phyloP scores from a whole-genome alignment of 2,329 filamentous ascomycete genomes.

The Fusarium abutilonis region DNA sequence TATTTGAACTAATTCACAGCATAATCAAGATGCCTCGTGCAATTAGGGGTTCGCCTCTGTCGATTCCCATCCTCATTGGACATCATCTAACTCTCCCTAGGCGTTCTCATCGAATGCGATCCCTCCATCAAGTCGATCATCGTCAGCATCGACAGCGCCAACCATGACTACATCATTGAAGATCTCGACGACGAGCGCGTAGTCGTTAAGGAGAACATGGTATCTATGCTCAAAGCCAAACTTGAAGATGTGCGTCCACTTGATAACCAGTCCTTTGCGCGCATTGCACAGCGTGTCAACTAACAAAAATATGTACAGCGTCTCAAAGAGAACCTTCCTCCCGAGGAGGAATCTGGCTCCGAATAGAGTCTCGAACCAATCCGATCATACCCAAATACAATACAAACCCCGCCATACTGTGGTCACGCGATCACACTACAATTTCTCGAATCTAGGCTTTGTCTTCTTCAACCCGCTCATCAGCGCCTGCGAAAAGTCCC shows the following conservation, averaged over 20 bases:
- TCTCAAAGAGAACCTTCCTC: slow-evolving; percentile 62
- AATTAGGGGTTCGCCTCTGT: slow-evolving; percentile 59
- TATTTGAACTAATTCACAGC: neutral
- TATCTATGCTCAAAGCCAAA: slow-evolving; percentile 71
- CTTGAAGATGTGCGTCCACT: slow-evolving; percentile 71
- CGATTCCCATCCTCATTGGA: neutral
- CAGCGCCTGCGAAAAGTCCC: slow-evolving; percentile 79
- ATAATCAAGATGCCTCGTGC: slow-evolving; percentile 63
- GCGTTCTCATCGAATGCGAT: slow-evolving; percentile 82
- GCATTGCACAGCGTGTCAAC: slow-evolving; percentile 1
- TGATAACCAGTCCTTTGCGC: neutral
- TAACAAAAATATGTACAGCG: slow-evolving; percentile 49
- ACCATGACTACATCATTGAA: slow-evolving; percentile 80
- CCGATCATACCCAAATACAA: neutral
- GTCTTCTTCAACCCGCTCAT: slow-evolving; percentile 80
- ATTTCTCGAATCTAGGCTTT: slow-evolving; percentile 84
- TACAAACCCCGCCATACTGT: neutral
- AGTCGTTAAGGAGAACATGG: slow-evolving; percentile 78
- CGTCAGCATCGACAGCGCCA: slow-evolving; percentile 75
- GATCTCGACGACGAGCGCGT: slow-evolving; percentile 81
- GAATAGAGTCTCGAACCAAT: slow-evolving; percentile 47
- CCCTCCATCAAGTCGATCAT: slow-evolving; percentile 90
- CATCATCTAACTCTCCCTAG: slow-evolving; percentile 50
- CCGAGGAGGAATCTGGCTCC: slow-evolving; percentile 63
- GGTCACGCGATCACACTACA: slow-evolving; percentile 59